Conservation (phyloP, 2,329 filamentous ascomycete species). For the Xylaria arbuscula region DNA sequence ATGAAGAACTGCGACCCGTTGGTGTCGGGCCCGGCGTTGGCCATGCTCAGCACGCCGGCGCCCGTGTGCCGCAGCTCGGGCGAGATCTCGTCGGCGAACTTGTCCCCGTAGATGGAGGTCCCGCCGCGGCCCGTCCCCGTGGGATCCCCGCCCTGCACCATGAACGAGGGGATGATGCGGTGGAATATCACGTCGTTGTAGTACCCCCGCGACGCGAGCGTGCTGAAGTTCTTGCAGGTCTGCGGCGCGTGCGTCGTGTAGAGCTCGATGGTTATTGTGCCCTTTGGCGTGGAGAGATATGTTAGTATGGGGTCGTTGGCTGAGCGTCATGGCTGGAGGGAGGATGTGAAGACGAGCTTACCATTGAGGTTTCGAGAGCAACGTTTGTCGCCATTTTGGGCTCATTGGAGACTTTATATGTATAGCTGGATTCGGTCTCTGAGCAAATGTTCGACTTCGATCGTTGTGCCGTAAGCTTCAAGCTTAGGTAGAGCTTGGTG, state of each 20-base stretch:
- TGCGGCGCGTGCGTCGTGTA: slow-evolving; percentile 90
- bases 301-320: slow-evolving; percentile 13
- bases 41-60: slow-evolving; percentile 95
- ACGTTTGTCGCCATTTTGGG: slow-evolving; percentile 79
- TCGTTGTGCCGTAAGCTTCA: slow-evolving; percentile 20
- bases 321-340: neutral
- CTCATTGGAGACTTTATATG: neutral
- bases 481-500: slow-evolving; percentile 9
- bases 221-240: slow-evolving; percentile 88
- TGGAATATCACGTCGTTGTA: slow-evolving; percentile 90
- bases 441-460: neutral
- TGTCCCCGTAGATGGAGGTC: slow-evolving; percentile 88
- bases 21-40: slow-evolving; percentile 90
- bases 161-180: slow-evolving; percentile 94
- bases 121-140: slow-evolving; percentile 94
- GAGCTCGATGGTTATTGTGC: slow-evolving; percentile 86
- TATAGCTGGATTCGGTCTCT: neutral
- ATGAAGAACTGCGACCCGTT: slow-evolving; percentile 98
- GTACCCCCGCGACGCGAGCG: slow-evolving; percentile 84
- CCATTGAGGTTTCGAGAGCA: slow-evolving; percentile 86
- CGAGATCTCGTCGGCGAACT: slow-evolving; percentile 92
- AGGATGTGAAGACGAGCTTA: slow-evolving; percentile 51
- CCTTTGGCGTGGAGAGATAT: slow-evolving; percentile 62
- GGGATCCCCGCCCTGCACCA: slow-evolving; percentile 95
- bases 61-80: slow-evolving; percentile 86